Evolutionary conservation across 2,329 filamentous ascomycete genomes (phyloP), one percentile per base, ranked within the genome.

Genomic region (Fusarium torreyae): DNA sequence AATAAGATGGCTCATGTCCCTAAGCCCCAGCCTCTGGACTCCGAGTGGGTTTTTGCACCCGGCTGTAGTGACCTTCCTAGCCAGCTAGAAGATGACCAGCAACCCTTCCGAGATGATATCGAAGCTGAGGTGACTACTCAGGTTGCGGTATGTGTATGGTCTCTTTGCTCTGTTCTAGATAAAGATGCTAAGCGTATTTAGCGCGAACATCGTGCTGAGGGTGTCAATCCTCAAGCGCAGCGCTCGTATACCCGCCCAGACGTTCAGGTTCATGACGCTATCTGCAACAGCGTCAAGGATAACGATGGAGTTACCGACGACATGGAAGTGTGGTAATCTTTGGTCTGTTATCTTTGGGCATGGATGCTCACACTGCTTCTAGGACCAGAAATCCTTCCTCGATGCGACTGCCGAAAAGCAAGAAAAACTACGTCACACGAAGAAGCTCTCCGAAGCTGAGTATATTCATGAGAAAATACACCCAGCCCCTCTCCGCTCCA

Each of bases 41-140:
- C 50, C 13, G 20, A 46, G 14, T n/a, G 15, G 5, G 11, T 64
- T 3, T 63, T 64, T 22, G 17, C 61, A 4, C 44, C 45, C 8
- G 33, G 44, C 26, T 28, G n/a, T 5, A 38, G 18, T 18, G 5
- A 45, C 10, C 31, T 51, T 28, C 24, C 24, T n/a, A 38, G 11
- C 11, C 36, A 52, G 40, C 10, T 53, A 7, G 31, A 28, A 17
- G 44, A 53, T 22, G 46, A 31, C 13, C 38, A 53, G 40, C 18
- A 48, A 15, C 39, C n/a, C 22, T 34, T 57, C 6, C 26, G 13
- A 14, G 34, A 52, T 7, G 55, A 33, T 20, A 20, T 39, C 8
- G 14, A 34, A 13, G 55, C 39, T 26, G 45, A 57, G 31, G 28
- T 15, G 5, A 10, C 34, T 24, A 20, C 34, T 14, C 18, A 26